Conservation (phyloP, 2,329 filamentous ascomycete genomes). For the Penicillium sp. region DNA sequence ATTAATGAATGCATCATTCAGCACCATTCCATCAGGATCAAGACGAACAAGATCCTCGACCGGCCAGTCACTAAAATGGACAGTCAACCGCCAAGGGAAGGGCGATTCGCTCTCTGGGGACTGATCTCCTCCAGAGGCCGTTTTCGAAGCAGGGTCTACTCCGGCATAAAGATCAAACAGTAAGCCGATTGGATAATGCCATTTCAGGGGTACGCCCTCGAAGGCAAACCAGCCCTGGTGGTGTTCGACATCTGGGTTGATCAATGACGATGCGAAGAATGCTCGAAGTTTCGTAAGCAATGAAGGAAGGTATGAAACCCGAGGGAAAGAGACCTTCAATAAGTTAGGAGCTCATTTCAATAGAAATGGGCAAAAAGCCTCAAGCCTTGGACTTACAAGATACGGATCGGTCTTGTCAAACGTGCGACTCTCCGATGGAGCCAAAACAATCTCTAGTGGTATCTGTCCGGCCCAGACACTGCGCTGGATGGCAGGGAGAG, state of each 20-base stretch:
- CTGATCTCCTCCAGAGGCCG: slow-evolving; percentile 23
- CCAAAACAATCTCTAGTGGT: slow-evolving; percentile 63
- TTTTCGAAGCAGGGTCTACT: slow-evolving; percentile 48
- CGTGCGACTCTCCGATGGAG: slow-evolving; percentile 63
- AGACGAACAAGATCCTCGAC: slow-evolving; percentile 62
- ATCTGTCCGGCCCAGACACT: slow-evolving; percentile 64
- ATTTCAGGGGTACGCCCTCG: slow-evolving; percentile 70
- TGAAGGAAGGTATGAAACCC: slow-evolving; percentile 71
- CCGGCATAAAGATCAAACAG: slow-evolving; percentile 72
- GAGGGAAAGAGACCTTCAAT: slow-evolving; percentile 61
- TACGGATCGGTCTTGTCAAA: slow-evolving; percentile 66
- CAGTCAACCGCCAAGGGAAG: slow-evolving; percentile 66
- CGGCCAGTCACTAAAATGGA: slow-evolving; percentile 65
- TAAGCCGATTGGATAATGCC: slow-evolving; percentile 72
- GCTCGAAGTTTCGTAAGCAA: slow-evolving; percentile 64
- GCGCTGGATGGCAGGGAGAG: slow-evolving; percentile 42
- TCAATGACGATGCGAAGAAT: slow-evolving; percentile 65
- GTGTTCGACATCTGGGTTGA: slow-evolving; percentile 57
- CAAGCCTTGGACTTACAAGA: slow-evolving; percentile 52
- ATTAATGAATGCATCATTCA: slow-evolving; percentile 71
- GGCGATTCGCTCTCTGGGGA: slow-evolving; percentile 21
- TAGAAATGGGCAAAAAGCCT: not conserved
- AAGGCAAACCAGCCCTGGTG: slow-evolving; percentile 68
- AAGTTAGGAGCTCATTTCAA: not conserved
- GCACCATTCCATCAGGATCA: slow-evolving; percentile 58